Conservation (phyloP, 2,329 filamentous ascomycete species). For the Alternaria sp. region DNA sequence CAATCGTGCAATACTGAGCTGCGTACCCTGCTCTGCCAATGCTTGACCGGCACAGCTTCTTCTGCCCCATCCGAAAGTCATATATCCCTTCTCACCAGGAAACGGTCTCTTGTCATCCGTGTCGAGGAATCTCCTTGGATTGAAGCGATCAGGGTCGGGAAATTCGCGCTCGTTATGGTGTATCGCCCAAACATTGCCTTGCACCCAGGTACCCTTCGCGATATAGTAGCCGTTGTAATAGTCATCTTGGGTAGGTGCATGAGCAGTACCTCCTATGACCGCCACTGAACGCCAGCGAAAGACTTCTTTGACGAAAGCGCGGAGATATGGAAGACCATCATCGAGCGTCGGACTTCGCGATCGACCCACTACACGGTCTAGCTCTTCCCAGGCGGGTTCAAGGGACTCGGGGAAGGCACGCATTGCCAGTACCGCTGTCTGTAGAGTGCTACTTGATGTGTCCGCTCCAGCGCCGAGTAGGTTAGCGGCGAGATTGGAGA, state of each 20-base stretch:
- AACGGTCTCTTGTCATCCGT: conserved; percentile 35
- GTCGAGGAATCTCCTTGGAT: conserved; percentile 13
- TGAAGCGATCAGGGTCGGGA: conserved; percentile 2
- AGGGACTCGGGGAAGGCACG: conserved; percentile 38
- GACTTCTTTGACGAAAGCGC: conserved; percentile 42
- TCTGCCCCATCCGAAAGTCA: conserved; percentile 62
- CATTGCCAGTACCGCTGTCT: conserved; percentile 42
- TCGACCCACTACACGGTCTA: conserved; percentile 39
- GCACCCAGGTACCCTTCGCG: conserved; percentile 48
- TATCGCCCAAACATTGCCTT: conserved; percentile 51
- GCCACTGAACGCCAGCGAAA: conserved; percentile 43
- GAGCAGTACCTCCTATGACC: conserved; percentile 45
- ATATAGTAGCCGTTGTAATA: conserved; percentile 47
- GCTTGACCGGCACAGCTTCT: conserved; percentile 64
- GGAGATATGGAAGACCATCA: conserved; percentile 48
- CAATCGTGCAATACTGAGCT: conserved; percentile 62
- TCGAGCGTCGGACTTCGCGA: conserved; percentile 41
- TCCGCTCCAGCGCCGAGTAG: conserved; percentile 42
- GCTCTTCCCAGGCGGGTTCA: conserved; percentile 37
- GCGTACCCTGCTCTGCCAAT: conserved; percentile 65
- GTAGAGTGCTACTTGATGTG: conserved; percentile 40
- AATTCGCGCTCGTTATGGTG: conserved; percentile 46
- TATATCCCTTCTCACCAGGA: conserved; percentile 56
- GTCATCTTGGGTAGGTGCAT: conserved; percentile 42
- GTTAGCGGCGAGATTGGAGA: conserved; percentile 40